Conservation (phyloP, 352 stramenopile species). For the Aphanomyces euteiches region DNA sequence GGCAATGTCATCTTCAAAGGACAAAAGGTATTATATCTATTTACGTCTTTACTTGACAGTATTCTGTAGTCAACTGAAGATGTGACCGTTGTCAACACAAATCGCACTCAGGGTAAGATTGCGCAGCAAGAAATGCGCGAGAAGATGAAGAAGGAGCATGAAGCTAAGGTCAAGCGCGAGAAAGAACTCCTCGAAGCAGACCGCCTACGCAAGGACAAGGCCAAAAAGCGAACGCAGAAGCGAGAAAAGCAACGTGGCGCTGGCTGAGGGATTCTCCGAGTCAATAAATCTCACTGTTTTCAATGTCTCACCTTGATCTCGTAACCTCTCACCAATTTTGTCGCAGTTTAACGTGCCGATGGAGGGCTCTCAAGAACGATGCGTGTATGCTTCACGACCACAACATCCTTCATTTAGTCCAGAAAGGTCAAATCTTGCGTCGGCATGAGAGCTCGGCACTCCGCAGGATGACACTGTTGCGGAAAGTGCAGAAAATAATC, state of each 20-base stretch:
- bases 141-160: constrained; percentile 72
- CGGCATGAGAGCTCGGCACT: too few species aligned
- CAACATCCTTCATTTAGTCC: too few species aligned
- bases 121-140: constrained; percentile 47
- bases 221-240: constrained; percentile 69
- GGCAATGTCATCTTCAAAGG: constrained; percentile 75
- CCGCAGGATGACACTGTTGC: too few species aligned
- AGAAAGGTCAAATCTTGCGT: too few species aligned
- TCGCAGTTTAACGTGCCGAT: too few species aligned
- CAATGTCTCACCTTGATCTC: too few species aligned
- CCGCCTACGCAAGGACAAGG: constrained; percentile 62
- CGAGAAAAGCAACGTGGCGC: constrained; percentile 65
- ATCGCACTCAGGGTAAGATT: constrained; percentile 52
- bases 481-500: too few species aligned
- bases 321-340: too few species aligned
- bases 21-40: constrained; percentile 44
- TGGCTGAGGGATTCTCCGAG: constrained; percentile 22
- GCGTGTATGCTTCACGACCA: too few species aligned
- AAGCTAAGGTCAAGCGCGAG: constrained; percentile 61
- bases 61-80: constrained; percentile 16
- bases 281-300: too few species aligned
- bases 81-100: constrained; percentile 42
- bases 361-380: too few species aligned
- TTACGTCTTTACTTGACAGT: not conserved
- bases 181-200: constrained; percentile 73